Evolutionary conservation across 2,329 filamentous ascomycete genomes (phyloP).

Genomic region (Rhynchosporium secalis): DNA sequence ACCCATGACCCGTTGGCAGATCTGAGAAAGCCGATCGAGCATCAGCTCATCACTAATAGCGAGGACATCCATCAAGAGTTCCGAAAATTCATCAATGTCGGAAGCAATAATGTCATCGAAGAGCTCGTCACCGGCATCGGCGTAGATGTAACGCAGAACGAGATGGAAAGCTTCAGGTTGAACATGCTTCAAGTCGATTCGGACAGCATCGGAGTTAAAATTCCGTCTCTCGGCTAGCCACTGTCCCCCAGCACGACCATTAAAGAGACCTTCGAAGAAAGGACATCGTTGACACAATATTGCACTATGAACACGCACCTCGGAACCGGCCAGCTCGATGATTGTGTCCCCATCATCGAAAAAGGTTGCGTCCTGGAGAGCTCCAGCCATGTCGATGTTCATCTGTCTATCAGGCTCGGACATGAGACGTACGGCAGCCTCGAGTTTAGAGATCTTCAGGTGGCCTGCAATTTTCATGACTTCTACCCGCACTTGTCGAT

Average conservation of each 20-base stretch:
- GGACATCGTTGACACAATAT: slow-evolving; percentile 82
- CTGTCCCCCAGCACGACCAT: slow-evolving; percentile 79
- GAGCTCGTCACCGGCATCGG: slow-evolving; percentile 75
- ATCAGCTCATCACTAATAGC: slow-evolving; percentile 90
- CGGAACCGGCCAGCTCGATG: slow-evolving; percentile 74
- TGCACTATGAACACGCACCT: slow-evolving; percentile 72
- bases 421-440: slow-evolving; percentile 77
- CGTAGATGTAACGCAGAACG: slow-evolving; percentile 79
- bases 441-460: slow-evolving; percentile 70
- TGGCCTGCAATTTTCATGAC: slow-evolving; percentile 81
- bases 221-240: slow-evolving; percentile 77
- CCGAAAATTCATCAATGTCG: slow-evolving; percentile 79
- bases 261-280: slow-evolving; percentile 88
- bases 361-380: slow-evolving; percentile 67
- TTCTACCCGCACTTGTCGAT: slow-evolving; percentile 77
- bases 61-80: slow-evolving; percentile 89
- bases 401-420: slow-evolving; percentile 63
- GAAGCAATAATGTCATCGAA: slow-evolving; percentile 74
- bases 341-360: slow-evolving; percentile 79
- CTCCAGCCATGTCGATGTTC: slow-evolving; percentile 67
- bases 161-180: slow-evolving; percentile 71
- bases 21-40: slow-evolving; percentile 85
- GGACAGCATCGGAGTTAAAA: slow-evolving; percentile 52
- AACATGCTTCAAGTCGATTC: slow-evolving; percentile 82
- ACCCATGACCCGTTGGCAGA: slow-evolving; percentile 83